Base-by-base conservation (phyloP, 2,329 filamentous ascomycete species). In the Sarocladium kiliense region DNA sequence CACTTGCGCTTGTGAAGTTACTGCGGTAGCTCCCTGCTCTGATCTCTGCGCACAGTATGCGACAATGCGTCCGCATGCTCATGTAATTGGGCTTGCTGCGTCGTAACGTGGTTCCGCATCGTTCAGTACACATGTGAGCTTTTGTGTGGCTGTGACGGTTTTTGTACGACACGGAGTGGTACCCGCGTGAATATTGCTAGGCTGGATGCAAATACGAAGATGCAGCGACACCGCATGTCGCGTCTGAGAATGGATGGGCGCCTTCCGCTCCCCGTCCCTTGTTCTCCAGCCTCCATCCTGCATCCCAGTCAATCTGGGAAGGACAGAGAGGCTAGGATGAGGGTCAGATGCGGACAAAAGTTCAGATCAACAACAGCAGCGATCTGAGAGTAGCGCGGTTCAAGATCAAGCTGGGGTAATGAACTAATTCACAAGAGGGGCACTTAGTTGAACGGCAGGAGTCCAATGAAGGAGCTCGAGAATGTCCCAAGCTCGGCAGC, bases 321-420 rank as follows among this genome's bases (percentile, higher is more conserved):
- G 12, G 12, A 32, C 30, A 32, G 12, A 32, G 7, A 32, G 6
- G 30, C 30, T 32, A 6, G 30, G 30, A 32, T 32, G 30, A 6
- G 30, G 6, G 30, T 12, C 30, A 32, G 30, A 32, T 32, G 30
- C 6, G 30, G 30, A 32, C 9, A 39, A n/a, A 19, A 39, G 36
- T n/a, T 39, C 36, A 39, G 36, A 39, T 39, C 9, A 39, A 12
- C 30, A 39, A 9, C 36, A 39, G 16, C 19, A 5, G 18, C 36
- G 41, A 44, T 44, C 18, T 16, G 18, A 12, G n/a, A 9, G 16
- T 44, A 44, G 21, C n/a, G 41, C 9, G n/a, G 41, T 44, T 44
- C 21, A 25, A 19, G 41, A 44, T 44, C 41, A 44, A 32, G 47
- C 47, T 36, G 47, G 47, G 47, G 47, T 34, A 51, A 51, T 19